A percentile compares a stretch with the other conserved stretches of the same genome.
These are phyloP conservation scores for Phytophthora hybrid DNA, from an alignment of 352 stramenopile species.

Conservation along the genomic window DNA sequence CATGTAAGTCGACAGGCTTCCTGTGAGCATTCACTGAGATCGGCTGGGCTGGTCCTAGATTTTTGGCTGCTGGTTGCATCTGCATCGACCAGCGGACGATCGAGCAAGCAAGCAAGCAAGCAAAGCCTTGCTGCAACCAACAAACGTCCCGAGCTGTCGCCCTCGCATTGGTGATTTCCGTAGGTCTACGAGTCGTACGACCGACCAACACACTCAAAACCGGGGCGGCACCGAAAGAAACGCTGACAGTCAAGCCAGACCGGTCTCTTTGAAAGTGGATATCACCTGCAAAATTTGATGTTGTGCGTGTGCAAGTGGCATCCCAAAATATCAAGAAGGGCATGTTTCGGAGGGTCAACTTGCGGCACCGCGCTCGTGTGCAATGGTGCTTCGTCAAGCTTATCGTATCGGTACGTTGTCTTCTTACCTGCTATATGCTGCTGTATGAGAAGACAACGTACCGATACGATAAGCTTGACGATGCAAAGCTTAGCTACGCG, in stretches of 20 bases:
- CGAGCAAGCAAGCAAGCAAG: conserved; percentile 18
- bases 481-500: background rate
- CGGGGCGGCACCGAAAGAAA: conserved; percentile 38
- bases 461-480: too few species aligned
- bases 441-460: too few species aligned
- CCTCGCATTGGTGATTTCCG: conserved; percentile 37
- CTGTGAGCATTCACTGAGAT: background rate
- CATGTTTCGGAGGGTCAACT: conserved; percentile 21
- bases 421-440: too few species aligned
- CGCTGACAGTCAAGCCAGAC: conserved; percentile 22
- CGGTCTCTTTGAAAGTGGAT: conserved; percentile 18
- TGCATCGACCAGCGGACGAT: conserved; percentile 13
- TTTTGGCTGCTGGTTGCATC: conserved; percentile 6
- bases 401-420: background rate
- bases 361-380: conserved; percentile 17
- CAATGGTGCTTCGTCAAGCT: conserved; percentile 22
- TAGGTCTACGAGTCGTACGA: conserved; percentile 1
- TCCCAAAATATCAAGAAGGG: conserved; percentile 5
- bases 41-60: conserved; percentile 7
- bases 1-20: background rate
- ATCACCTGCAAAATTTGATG: conserved; percentile 12
- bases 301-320: background rate
- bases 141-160: conserved; percentile 32
- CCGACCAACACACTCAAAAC: conserved; percentile 22
- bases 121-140: conserved; percentile 18